phyloP scores from a whole-genome alignment of 768 basidiomycete genomes.

The Suillus occidentalis region DNA sequence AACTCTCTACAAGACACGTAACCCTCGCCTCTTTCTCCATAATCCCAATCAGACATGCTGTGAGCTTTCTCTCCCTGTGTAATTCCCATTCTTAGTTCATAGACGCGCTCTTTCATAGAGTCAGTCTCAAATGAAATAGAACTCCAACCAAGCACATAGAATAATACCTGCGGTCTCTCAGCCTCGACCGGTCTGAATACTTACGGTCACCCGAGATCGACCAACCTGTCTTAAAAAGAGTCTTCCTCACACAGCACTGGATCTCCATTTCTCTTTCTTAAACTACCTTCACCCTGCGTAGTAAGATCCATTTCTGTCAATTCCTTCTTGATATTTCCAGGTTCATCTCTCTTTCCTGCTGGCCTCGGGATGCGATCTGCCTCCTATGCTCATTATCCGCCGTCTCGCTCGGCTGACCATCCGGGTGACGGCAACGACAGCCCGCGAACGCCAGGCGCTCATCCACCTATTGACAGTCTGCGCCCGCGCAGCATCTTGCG shows the following conservation, averaged over 20 bases:
- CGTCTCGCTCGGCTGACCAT: constrained; percentile 10
- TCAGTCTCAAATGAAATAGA: constrained; percentile 25
- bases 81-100: not conserved
- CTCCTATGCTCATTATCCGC: constrained; percentile 22
- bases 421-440: constrained; percentile 1
- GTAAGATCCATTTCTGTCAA: not conserved
- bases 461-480: constrained; percentile 6
- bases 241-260: not conserved
- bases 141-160: constrained; percentile 1
- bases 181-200: constrained; percentile 24
- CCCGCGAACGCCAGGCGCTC: constrained; percentile 7
- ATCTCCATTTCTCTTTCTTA: constrained; percentile 3
- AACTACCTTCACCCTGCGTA: constrained; percentile 6
- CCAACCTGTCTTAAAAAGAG: constrained; percentile 1
- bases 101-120: not conserved
- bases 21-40: constrained; percentile 14
- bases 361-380: constrained; percentile 17
- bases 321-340: not conserved
- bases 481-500: constrained; percentile 21
- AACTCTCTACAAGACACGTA: constrained; percentile 10
- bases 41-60: not conserved
- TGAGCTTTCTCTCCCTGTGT: constrained; percentile 6
- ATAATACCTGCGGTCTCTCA: constrained; percentile 9
- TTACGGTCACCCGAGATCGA: constrained; percentile 3
- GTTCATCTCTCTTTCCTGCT: constrained; percentile 7